These are phyloP conservation scores for Vanrija sp. DNA, from an alignment of 1,284 basidiomycete species.

Conservation along the genomic window DNA sequence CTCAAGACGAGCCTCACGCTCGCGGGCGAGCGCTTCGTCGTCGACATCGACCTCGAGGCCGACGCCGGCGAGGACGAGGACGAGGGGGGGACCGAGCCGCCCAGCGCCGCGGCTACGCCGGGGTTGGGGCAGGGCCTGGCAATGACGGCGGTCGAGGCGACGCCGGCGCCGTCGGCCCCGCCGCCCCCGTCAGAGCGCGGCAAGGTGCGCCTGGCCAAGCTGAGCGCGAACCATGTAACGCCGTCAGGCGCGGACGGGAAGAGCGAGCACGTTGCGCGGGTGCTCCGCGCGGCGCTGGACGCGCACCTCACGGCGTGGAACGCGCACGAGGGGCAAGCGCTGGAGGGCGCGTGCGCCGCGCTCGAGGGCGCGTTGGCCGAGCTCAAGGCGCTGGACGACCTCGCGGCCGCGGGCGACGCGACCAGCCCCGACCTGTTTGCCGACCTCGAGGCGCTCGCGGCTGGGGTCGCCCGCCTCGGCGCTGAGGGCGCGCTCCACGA, in stretches of 20 bases:
- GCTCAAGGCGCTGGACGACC: constrained; percentile 34
- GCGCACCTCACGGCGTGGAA: constrained; percentile 33
- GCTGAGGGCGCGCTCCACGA: background rate
- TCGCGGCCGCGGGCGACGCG: constrained; percentile 13
- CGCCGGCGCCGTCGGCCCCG: background rate
- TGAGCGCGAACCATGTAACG: constrained; percentile 35
- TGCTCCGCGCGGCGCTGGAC: constrained; percentile 20
- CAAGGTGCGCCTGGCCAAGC: constrained; percentile 30
- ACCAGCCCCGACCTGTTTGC: constrained; percentile 28
- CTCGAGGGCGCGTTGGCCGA: constrained; percentile 30
- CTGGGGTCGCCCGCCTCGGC: constrained; percentile 4
- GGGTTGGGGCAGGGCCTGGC: background rate
- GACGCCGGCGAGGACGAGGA: constrained; percentile 29
- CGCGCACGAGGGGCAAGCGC: constrained; percentile 10
- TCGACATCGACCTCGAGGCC: constrained; percentile 42
- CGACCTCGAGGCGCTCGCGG: constrained; percentile 29
- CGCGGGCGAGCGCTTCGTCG: constrained; percentile 38
- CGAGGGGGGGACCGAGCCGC: constrained; percentile 11
- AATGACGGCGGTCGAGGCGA: background rate
- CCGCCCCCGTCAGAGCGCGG: constrained; percentile 5
- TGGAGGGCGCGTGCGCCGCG: constrained; percentile 12
- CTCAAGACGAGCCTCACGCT: constrained; percentile 36
- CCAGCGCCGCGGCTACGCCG: constrained; percentile 1
- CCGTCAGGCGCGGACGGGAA: constrained; percentile 24
- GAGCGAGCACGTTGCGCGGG: constrained; percentile 27